Percentiles rank a stretch among this genome's conserved stretches.
Conservation (phyloP, 2,329 filamentous ascomycete genomes). For the Lasiodiplodia gonubiensis region DNA sequence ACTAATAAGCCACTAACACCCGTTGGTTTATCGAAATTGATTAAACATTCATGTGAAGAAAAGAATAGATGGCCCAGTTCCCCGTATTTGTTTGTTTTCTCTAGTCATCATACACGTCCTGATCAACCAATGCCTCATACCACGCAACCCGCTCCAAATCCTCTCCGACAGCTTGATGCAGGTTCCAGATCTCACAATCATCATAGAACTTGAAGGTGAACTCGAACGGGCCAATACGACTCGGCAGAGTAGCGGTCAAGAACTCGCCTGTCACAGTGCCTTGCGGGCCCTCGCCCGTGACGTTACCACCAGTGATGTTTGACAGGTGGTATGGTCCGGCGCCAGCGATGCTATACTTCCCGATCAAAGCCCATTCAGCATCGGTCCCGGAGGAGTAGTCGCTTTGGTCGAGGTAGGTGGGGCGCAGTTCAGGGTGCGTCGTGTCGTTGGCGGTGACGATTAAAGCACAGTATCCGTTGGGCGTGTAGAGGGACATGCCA, state of each 20-base stretch:
- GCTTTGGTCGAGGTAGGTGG: constrained; percentile 13
- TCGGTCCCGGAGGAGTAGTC: constrained; percentile 12
- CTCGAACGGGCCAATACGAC: constrained; percentile 6
- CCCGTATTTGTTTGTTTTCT: not conserved
- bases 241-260: constrained; percentile 7
- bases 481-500: constrained; percentile 14
- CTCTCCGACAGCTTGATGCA: not conserved
- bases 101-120: constrained; percentile 5
- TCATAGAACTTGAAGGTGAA: constrained; percentile 18
- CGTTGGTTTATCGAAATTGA: too few species aligned
- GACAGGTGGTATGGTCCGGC: constrained; percentile 9
- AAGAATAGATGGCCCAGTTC: too few species aligned
- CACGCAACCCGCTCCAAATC: constrained; percentile 7
- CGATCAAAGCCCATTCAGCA: constrained; percentile 12
- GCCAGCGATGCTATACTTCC: constrained; percentile 15
- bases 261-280: constrained; percentile 3
- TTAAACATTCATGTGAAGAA: too few species aligned
- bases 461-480: constrained; percentile 14
- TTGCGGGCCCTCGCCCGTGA: not conserved
- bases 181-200: not conserved
- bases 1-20: too few species aligned
- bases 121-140: constrained; percentile 9
- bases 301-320: not conserved
- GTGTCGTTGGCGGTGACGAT: constrained; percentile 15
- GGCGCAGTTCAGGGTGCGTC: not conserved